A percentile compares a stretch with the other conserved stretches of the same genome.
phyloP scores from a whole-genome alignment of 345 rosid genomes.

The Fremontodendron californicum region DNA sequence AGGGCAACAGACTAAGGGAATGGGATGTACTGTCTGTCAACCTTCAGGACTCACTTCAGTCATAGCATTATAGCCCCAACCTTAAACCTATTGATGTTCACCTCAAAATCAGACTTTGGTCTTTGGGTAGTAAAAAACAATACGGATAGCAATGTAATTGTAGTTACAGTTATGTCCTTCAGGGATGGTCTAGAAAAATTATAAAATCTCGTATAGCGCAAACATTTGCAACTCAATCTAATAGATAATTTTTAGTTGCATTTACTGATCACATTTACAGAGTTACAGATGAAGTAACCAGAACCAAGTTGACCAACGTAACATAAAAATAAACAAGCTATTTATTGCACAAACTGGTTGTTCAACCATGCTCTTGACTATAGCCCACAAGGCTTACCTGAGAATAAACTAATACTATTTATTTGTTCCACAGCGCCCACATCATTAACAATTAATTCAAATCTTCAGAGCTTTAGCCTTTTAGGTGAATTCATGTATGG shows the following conservation, averaged over 20 bases:
- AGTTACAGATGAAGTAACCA: not conserved
- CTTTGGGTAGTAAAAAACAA: not conserved
- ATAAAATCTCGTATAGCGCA: not conserved
- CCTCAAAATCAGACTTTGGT: not conserved
- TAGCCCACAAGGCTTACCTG: not conserved
- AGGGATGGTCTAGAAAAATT: not conserved
- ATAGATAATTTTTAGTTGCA: not conserved
- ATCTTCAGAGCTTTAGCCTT: slow-evolving; percentile 1
- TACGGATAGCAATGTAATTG: not conserved
- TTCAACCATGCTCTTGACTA: not conserved
- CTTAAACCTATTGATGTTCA: not conserved
- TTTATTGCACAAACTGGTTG: not conserved
- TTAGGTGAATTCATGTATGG: not conserved
- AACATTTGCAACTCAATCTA: not conserved
- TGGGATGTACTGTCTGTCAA: not conserved
- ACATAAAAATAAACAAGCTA: not conserved
- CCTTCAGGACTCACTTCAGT: not conserved
- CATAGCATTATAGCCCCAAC: not conserved
- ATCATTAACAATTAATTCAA: not conserved
- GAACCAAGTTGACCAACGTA: not conserved
- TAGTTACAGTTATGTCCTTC: not conserved
- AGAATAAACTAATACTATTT: not conserved
- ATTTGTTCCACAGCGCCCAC: not conserved
- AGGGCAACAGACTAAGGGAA: not conserved
- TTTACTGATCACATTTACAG: not conserved